Base-by-base conservation (phyloP, 2,329 filamentous ascomycete species). In the Ceratocystiopsis minuta region DNA sequence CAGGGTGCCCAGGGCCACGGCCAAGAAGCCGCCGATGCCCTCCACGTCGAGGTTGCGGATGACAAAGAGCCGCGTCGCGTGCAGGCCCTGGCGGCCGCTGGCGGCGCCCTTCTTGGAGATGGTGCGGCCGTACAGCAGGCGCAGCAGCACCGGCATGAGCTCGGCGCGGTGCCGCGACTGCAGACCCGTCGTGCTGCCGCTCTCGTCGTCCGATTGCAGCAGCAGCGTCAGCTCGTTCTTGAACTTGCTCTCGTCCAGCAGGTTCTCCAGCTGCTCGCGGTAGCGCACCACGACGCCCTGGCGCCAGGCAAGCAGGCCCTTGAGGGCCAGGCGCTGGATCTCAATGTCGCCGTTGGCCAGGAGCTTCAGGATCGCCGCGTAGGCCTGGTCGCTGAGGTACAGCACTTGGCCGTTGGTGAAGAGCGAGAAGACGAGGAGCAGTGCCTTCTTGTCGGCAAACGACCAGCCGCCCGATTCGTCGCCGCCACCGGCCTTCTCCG, bases 221-320 rank as follows among this genome's bases (percentile, higher is more conserved):
- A 98, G 80, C 5, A 90, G 75, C 0, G 85, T 80, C n/a, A 98
- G 69, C 55, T 96, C 88, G 53, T 96, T 90, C 54, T 86, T 84
- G 61, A 96, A 94, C 39, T 83, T 74, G 18, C 82, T 78, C 48
- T 96, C 90, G 50, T 98, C 90, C 10, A 96, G 70, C 2, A 98
- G 66, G 51, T 85, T 87, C 47, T 85, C 70, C 18, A 98, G 61
- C 50, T 87, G 84, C 50, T 95, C 86, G 52, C 86, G 75, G 54
- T 96, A 94, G 1, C 77, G 69, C 45, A 70, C 70, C 39, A 98
- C 66, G 10, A 70, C 75, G 2, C 78, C 68, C 44, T 81, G 73
- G 57, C 94, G 96, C 88, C 90, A 98, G 0, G 85, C 75, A 41
- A 95, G 67, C 9, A 98, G 72, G 10, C 80, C 82, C 56, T 86